Evolutionary conservation across 352 stramenopile species (phyloP), one percentile per base, ranked within the genome.

Genomic region (Halophytophthora batemanensis): DNA sequence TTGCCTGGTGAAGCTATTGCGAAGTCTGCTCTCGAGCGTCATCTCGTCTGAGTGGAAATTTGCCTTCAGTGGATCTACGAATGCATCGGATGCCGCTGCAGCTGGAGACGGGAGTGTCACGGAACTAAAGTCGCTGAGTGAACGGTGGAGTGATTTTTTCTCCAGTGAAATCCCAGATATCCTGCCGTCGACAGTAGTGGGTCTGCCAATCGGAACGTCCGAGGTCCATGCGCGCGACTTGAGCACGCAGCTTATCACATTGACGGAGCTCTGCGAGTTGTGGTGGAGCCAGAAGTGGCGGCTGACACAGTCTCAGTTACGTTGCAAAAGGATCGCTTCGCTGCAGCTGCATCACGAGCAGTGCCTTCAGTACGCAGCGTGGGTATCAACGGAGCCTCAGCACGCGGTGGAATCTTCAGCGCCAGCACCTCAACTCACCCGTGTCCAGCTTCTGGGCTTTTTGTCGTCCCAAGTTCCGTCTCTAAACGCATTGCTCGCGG

Each of bases 1-100:
- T 15, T 59, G 42, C 12, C 53, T 78, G 19, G 29, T 55, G 19
- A 40, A 51, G 28, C 44, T 78, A 15, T 35, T 85, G 10, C 55
- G 23, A n/a, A 46, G 53, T n/a, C 42, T 80, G 8, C 41, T 82
- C 12, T 57, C 45, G 6, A 51, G 47, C 31, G 31, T 69, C n/a
- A 64, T 73, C 33, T 56, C 51, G 23, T 39, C 35, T 12, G 76
- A 87, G 31, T 87, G 68, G 73, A 74, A 82, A 18, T 69, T 87
- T 45, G 40, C 57, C 4, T 75, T 75, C 14, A 37, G 22, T 6
- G 40, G 34, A 22, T 28, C 48, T 5, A 6, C 37, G 43, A 10
- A 37, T n/a, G 41, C 42, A 14, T 11, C 13, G n/a, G 29, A 54
- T 33, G 22, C 15, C 37, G 15, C 34, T 6, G 40, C 8, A 17